phyloP scores from a whole-genome alignment of 805 yeast genomes.

The Starmera quercuum region DNA sequence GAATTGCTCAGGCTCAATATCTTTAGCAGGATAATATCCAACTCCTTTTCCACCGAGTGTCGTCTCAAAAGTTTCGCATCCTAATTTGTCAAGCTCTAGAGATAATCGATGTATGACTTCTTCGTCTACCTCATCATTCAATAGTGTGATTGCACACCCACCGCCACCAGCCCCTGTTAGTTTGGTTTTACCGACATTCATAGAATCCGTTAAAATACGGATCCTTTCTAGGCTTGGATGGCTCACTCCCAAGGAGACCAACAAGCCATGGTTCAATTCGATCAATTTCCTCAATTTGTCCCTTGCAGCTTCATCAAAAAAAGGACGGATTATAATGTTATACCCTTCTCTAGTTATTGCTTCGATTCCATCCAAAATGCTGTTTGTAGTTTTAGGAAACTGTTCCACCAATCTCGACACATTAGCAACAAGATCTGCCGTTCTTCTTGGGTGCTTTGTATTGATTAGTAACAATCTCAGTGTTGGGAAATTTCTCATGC shows the following conservation, averaged over 20 bases:
- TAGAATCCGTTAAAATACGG: constrained; percentile 54
- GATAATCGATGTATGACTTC: constrained; percentile 27
- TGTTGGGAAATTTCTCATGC: constrained; percentile 68
- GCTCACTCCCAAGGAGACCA: constrained; percentile 82
- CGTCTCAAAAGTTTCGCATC: constrained; percentile 73
- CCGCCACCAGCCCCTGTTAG: constrained; percentile 99
- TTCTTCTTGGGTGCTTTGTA: constrained; percentile 80
- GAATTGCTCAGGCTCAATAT: constrained; percentile 26
- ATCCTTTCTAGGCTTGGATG: constrained; percentile 86
- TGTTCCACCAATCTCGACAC: constrained; percentile 51
- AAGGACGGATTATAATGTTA: constrained; percentile 47
- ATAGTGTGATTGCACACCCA: constrained; percentile 90
- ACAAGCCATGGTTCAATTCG: constrained; percentile 78
- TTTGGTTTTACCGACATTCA: constrained; percentile 77
- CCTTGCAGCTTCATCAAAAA: constrained; percentile 33
- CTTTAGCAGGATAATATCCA: constrained; percentile 32
- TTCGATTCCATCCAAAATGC: constrained; percentile 72
- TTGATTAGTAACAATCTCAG: constrained; percentile 72
- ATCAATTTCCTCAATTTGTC: constrained; percentile 51
- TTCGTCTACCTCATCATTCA: constrained; percentile 33
- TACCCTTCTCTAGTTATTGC: constrained; percentile 68
- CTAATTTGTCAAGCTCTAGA: constrained; percentile 31
- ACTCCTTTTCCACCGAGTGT: constrained; percentile 88
- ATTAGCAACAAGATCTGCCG: constrained; percentile 73
- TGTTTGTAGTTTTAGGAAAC: constrained; percentile 46